A percentile compares a stretch with the other conserved stretches of the same genome.
phyloP scores from a whole-genome alignment of 1,139 yeast species.

The Magnusiomyces fungicola region DNA sequence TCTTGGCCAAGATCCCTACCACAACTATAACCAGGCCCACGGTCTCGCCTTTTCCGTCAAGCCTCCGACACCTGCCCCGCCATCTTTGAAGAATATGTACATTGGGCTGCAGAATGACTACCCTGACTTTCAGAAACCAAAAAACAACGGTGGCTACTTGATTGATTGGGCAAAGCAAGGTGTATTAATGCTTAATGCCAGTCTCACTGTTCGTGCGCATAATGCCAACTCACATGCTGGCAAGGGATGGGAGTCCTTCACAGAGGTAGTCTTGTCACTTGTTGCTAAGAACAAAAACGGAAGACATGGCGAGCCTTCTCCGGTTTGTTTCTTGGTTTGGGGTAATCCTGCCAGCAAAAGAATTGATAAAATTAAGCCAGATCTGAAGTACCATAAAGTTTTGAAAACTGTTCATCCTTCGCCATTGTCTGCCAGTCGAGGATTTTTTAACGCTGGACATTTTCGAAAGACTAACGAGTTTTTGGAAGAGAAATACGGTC shows the following conservation, averaged over 20 bases:
- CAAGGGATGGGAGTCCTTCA: slow-evolving; percentile 90
- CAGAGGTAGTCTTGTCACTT: slow-evolving; percentile 58
- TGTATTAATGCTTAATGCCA: slow-evolving; percentile 78
- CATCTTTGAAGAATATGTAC: slow-evolving; percentile 81
- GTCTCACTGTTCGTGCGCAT: slow-evolving; percentile 89
- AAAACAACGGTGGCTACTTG: slow-evolving; percentile 47
- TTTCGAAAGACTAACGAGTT: slow-evolving; percentile 69
- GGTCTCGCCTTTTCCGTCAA: slow-evolving; percentile 91
- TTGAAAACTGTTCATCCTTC: slow-evolving; percentile 86
- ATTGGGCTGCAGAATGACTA: slow-evolving; percentile 68
- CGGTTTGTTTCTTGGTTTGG: slow-evolving; percentile 84
- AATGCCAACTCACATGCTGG: slow-evolving; percentile 89
- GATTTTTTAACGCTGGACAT: slow-evolving; percentile 69
- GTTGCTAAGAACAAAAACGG: slow-evolving; percentile 35
- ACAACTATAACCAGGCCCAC: slow-evolving; percentile 87
- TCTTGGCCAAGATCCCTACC: slow-evolving; percentile 96
- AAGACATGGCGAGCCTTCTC: slow-evolving; percentile 22
- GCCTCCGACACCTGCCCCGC: slow-evolving; percentile 82
- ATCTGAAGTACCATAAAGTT: slow-evolving; percentile 37
- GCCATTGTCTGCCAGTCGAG: slow-evolving; percentile 83
- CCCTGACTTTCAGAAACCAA: slow-evolving; percentile 59
- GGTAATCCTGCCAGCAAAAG: slow-evolving; percentile 87
- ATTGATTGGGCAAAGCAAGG: slow-evolving; percentile 87
- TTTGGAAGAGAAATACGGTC: slow-evolving; percentile 45
- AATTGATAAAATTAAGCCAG: slow-evolving; percentile 39